phyloP scores from a whole-genome alignment of 345 rosid species.

The Eucalyptus microcorys region DNA sequence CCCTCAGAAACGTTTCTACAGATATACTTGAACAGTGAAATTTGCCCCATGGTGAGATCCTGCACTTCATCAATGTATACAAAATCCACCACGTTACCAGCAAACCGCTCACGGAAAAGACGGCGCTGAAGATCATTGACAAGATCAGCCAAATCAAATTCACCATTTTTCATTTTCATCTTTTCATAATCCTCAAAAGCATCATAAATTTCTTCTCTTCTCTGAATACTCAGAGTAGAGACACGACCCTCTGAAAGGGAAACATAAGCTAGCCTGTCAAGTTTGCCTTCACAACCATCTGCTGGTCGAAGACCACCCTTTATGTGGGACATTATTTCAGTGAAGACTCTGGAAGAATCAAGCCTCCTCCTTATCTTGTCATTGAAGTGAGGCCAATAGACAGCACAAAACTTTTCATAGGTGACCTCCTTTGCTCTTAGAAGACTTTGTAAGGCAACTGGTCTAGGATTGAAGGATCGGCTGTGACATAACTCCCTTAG shows the following conservation, averaged over 20 bases:
- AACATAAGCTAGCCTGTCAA: constrained; percentile 17
- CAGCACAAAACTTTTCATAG: constrained; percentile 26
- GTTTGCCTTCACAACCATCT: constrained; percentile 7
- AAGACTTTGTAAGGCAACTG: constrained; percentile 9
- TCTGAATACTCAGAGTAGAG: constrained; percentile 11
- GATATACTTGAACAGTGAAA: constrained; percentile 29
- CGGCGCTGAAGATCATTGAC: constrained; percentile 37
- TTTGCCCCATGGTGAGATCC: constrained; percentile 47
- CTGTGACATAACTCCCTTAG: constrained; percentile 1
- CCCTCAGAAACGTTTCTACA: constrained; percentile 33
- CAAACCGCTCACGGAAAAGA: constrained; percentile 4
- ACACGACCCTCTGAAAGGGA: constrained; percentile 12
- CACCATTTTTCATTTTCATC: constrained; percentile 22
- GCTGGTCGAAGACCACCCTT: constrained; percentile 26
- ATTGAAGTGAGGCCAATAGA: constrained; percentile 47
- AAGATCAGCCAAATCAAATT: constrained; percentile 48
- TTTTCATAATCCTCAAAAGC: constrained; percentile 29
- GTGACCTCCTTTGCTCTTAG: constrained; percentile 29
- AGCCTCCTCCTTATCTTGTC: constrained; percentile 13
- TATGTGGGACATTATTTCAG: constrained; percentile 42
- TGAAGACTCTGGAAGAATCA: constrained; percentile 34
- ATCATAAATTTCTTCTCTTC: constrained; percentile 22
- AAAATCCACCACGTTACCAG: constrained; percentile 24
- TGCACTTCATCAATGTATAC: constrained; percentile 59
- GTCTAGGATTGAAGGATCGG: not conserved